Conservation (phyloP, 163 green algal species). For the Volvox carteri region DNA sequence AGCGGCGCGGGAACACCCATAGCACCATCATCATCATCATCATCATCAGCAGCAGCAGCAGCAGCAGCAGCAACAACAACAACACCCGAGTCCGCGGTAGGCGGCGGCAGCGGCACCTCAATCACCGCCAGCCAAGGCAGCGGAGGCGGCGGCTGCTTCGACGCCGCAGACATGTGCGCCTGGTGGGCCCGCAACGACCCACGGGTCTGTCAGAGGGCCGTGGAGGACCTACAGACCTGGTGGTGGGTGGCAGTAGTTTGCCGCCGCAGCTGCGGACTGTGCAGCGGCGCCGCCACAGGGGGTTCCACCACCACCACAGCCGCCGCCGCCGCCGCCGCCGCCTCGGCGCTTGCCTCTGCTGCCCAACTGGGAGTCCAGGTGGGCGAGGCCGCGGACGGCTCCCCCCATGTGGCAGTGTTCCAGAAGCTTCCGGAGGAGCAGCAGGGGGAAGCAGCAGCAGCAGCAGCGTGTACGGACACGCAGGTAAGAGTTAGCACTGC, state of each 20-base stretch:
- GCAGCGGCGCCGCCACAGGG: neutral
- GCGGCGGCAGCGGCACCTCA: neutral
- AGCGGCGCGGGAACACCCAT: no score
- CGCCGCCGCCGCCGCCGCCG: neutral
- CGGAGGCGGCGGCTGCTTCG: constrained; percentile 23
- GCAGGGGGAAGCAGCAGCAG: no score
- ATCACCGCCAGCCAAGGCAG: neutral
- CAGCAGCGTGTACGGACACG: constrained; percentile 13
- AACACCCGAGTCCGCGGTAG: neutral
- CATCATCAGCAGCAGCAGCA: no score
- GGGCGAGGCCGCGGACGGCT: constrained; percentile 30
- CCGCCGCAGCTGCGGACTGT: constrained; percentile 38
- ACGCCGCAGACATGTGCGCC: constrained; percentile 33
- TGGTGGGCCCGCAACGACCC: constrained; percentile 14
- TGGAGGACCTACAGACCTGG: constrained; percentile 12
- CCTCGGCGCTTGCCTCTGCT: neutral
- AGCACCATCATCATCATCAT: no score
- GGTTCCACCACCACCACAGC: neutral
- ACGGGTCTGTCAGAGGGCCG: constrained; percentile 27
- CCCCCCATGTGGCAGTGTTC: constrained; percentile 8
- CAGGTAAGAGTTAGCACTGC: constrained; percentile 28
- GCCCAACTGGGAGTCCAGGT: constrained; percentile 32
- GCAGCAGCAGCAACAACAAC: no score
- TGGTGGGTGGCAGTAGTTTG: constrained; percentile 51
- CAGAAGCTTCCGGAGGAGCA: neutral